Base-by-base conservation (phyloP, 1,284 basidiomycete genomes). In the Peniophora sp. region DNA sequence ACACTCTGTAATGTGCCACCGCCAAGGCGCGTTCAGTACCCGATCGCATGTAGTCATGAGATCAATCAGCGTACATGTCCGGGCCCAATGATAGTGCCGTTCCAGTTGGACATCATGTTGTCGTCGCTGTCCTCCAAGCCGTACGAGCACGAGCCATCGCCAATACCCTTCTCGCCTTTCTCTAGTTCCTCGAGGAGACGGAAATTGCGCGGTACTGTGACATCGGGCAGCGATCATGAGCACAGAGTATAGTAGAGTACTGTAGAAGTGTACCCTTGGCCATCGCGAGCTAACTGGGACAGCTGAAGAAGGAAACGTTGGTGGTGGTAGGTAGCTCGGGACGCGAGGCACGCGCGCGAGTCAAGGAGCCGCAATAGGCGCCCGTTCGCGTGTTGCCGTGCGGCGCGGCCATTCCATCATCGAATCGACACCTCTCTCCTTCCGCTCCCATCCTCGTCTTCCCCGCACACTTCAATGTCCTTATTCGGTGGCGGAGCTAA, bases 111-210 rank as follows among this genome's bases (percentile, higher is more conserved):
- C 96, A 99, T 98, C 72, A 91, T 77, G 69, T 94, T 86, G 76
- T 96, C 93, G 64, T 97, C 93, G 60, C 85, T 70, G 69, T 96
- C 91, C 69, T 91, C 90, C 53, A 97, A 75, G 52, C 95, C 95
- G 62, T 98, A 98, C 27, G 92, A 95, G 73, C 93, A 97, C 35
- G 89, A 92, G 53, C 95, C 96, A 73, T 98, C 96, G 56, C 96
- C 96, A 64, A 99, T 93, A 47, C 97, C 96, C 70, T 99, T 99
- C 77, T 99, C 96, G 61, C 97, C 96, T 72, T 98, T 98, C 73
- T 99, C 96, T 59, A 99, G 88, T 75, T 99, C 95, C 69, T 97
- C 94, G 47, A 97, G 81, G 43, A 99, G 83, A 52, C 92, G 82
- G 74, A 99, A 99, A 71, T 94, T 97, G 63, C 96, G 81, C 38